Conservation (phyloP, 2,329 filamentous ascomycete genomes). For the Calycina marina region DNA sequence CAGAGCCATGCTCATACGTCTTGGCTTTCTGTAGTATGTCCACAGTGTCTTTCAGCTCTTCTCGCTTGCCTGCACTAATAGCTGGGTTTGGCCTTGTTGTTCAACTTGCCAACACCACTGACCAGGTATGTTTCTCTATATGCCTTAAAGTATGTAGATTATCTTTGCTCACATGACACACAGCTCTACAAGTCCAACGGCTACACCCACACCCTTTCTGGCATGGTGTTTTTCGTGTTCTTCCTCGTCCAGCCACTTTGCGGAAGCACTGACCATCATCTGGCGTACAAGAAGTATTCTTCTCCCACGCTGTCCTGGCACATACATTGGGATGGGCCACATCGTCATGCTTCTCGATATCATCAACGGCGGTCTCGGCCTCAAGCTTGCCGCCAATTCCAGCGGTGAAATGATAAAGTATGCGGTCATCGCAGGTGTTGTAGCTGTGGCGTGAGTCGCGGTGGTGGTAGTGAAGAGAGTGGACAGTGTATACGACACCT, state of each 20-base stretch:
- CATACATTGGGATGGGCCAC: conserved; percentile 47
- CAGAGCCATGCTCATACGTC: conserved; percentile 44
- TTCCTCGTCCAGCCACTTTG: conserved; percentile 43
- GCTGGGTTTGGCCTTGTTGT: conserved; percentile 44
- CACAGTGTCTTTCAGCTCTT: conserved; percentile 42
- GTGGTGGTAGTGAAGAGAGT: too few species aligned
- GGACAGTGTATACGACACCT: too few species aligned
- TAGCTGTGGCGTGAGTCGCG: conserved; percentile 32
- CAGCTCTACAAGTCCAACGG: conserved; percentile 31
- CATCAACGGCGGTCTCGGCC: conserved; percentile 48
- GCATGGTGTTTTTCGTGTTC: conserved; percentile 37
- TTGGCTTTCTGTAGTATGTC: conserved; percentile 33
- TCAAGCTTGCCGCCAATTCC: conserved; percentile 31
- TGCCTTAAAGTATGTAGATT: neutral
- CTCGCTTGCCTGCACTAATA: conserved; percentile 42
- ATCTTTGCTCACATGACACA: too few species aligned
- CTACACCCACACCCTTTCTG: conserved; percentile 39
- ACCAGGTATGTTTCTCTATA: conserved; percentile 26
- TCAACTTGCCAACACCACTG: conserved; percentile 27
- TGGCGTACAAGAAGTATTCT: too few species aligned
- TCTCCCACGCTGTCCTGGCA: conserved; percentile 34
- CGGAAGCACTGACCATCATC: conserved; percentile 43
- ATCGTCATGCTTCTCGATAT: conserved; percentile 41
- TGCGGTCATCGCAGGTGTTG: conserved; percentile 36
- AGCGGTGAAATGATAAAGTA: conserved; percentile 36